Evolutionary conservation across 176 grass and related monocot species (phyloP).

Genomic region (Triticum urartu): DNA sequence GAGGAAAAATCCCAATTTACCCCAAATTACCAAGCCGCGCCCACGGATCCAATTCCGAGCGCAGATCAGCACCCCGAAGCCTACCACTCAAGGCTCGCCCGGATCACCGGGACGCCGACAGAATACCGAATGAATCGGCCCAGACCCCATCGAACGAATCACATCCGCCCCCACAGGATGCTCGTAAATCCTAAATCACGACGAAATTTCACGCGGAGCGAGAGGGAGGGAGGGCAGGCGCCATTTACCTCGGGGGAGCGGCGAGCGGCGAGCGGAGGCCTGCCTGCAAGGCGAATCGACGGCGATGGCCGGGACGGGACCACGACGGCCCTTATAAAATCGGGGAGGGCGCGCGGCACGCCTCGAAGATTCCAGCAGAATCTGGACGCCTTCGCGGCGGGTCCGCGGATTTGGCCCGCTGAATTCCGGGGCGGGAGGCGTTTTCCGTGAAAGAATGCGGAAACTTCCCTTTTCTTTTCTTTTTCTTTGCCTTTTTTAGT

Average conservation of each 20-base stretch:
- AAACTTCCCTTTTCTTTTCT: not conserved
- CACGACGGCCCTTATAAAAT: not conserved
- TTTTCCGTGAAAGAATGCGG: not conserved
- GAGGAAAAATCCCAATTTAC: not conserved
- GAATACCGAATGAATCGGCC: not conserved
- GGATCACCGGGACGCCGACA: not conserved
- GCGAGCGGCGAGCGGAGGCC: not conserved
- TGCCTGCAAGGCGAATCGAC: not conserved
- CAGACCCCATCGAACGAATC: not conserved
- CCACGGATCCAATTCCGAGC: not conserved
- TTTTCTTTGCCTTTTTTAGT: no score
- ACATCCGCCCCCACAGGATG: not conserved
- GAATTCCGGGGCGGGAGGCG: not conserved
- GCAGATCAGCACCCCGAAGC: not conserved
- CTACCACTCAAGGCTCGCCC: not conserved
- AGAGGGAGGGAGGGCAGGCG: not conserved
- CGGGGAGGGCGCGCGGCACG: constrained; percentile 8
- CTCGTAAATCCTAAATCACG: not conserved
- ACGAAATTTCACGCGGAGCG: not conserved
- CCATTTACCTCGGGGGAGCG: constrained; percentile 25
- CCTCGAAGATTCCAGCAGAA: constrained; percentile 35
- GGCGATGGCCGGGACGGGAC: not conserved
- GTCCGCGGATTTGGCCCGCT: not conserved
- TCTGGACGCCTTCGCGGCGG: not conserved
- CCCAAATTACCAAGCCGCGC: not conserved